Evolutionary conservation across 176 grass and related monocot species (phyloP), one percentile per base, ranked within the genome.

Genomic region (Carex cristatella): DNA sequence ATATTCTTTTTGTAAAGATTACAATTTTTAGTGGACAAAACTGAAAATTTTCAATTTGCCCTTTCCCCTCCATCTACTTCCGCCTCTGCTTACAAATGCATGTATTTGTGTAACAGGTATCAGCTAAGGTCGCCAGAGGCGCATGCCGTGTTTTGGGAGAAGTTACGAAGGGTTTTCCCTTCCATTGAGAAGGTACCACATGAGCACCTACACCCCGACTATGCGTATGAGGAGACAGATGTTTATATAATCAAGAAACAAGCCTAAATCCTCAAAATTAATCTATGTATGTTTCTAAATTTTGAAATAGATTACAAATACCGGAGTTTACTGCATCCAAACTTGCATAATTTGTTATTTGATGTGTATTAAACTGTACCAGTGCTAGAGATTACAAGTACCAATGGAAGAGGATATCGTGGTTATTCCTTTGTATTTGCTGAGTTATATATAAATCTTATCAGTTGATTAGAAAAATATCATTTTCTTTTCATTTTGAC

Each of bases 61-160:
- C 38, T 40, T 40, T 40, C 4, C 38, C 5, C 38, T 40, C 38
- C 38, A 40, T 40, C 38, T 40, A 40, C 38, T 40, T 40, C 38
- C 4, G 0, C 4, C 38, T 40, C 38, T 40, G 38, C 38, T 40
- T 61, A n/a, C 58, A 72, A 27, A 48, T 49, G 44, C 10, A 30
- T 49, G 40, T 81, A 61, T 81, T 81, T 81, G 28, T 81, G 79
- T 64, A 81, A 81, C 14, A 81, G 79, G 79, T 98, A 98, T 82
- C 93, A 98, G 67, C 64, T 94, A 78, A 87, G 91, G 30, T 98
- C 96, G 6, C 88, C 96, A 1, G 95, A 95, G 88, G 95, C 93
- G 16, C 93, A 95, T 82, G 76, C 89, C 40, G 85, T 68, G 2
- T 95, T 95, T 86, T 98, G 95, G 95, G 88, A 93, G 8, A 79